A percentile compares a stretch with the other conserved stretches of the same genome.
Evolutionary conservation across 192 early-diverging fungal species (phyloP).

Genomic region (Podila horticola): DNA sequence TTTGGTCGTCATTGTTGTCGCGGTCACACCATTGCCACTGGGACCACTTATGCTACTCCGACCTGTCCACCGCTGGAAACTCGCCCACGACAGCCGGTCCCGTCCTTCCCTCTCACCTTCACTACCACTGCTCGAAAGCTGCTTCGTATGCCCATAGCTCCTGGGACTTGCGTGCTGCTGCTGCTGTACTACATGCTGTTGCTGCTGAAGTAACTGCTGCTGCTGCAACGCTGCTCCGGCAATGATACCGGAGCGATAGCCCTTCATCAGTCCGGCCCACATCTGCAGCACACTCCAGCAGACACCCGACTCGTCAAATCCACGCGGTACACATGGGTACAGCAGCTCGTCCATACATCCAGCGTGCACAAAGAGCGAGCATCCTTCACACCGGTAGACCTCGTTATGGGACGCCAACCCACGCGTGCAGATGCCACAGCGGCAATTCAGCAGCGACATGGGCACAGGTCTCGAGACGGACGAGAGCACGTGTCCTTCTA

Average conservation of each 20-base stretch:
- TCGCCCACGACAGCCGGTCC: conserved; percentile 36
- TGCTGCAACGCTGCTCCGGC: conserved; percentile 30
- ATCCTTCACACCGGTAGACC: conserved; percentile 50
- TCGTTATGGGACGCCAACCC: conserved; percentile 9
- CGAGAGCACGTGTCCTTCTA: conserved; percentile 34
- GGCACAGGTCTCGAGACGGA: conserved; percentile 25
- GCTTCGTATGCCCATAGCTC: conserved; percentile 16
- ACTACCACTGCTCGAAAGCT: conserved; percentile 33
- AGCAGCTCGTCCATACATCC: conserved; percentile 59
- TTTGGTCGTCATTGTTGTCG: neutral
- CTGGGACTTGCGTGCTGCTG: conserved; percentile 2
- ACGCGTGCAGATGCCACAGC: conserved; percentile 32
- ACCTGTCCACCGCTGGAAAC: conserved; percentile 34
- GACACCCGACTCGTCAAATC: conserved; percentile 77
- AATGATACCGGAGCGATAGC: conserved; percentile 72
- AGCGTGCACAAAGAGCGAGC: conserved; percentile 59
- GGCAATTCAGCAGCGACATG: conserved; percentile 17
- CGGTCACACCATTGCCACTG: neutral
- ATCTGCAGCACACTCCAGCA: conserved; percentile 74
- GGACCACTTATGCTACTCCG: conserved; percentile 1
- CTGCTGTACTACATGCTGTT: conserved; percentile 3
- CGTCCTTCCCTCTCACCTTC: conserved; percentile 18
- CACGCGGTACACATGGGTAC: conserved; percentile 65
- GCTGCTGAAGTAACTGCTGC: conserved; percentile 16
- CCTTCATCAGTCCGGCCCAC: conserved; percentile 78